Conservation (phyloP, 345 rosid genomes). For the Erodium maritimum region DNA sequence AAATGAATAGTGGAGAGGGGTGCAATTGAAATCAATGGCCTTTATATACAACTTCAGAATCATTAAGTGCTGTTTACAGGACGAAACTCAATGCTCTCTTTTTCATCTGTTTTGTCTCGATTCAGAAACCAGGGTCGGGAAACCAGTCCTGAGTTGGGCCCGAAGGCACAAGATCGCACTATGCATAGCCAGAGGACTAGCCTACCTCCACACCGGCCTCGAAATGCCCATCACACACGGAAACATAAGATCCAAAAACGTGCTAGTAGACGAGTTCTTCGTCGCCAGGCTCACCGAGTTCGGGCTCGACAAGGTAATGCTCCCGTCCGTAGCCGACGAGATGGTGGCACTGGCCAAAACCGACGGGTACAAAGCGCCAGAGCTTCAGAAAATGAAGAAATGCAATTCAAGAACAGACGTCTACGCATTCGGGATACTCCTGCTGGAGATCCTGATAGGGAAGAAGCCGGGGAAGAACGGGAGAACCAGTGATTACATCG, state of each 20-base stretch:
- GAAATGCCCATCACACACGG: slow-evolving; percentile 84
- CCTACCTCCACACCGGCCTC: slow-evolving; percentile 72
- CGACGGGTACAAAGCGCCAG: slow-evolving; percentile 90
- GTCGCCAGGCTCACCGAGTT: slow-evolving; percentile 76
- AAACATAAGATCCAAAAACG: slow-evolving; percentile 76
- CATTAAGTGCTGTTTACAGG: not conserved
- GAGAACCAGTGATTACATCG: slow-evolving; percentile 47
- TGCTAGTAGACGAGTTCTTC: slow-evolving; percentile 83
- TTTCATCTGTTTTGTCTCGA: slow-evolving; percentile 5
- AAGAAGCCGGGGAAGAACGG: slow-evolving; percentile 80
- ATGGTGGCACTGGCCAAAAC: slow-evolving; percentile 75
- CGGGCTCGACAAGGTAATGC: slow-evolving; percentile 89
- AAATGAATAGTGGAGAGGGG: not conserved
- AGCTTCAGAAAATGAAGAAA: slow-evolving; percentile 94
- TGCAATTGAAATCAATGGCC: not conserved
- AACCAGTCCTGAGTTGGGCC: slow-evolving; percentile 79
- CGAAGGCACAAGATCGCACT: slow-evolving; percentile 90
- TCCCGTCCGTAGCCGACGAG: slow-evolving; percentile 85
- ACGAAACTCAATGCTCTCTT: not conserved
- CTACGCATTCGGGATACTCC: slow-evolving; percentile 80
- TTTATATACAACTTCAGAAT: not conserved
- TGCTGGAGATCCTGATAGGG: slow-evolving; percentile 83
- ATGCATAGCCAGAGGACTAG: slow-evolving; percentile 77
- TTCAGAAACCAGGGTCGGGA: slow-evolving; percentile 68
- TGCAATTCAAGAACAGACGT: slow-evolving; percentile 89